These are phyloP conservation scores for Annona squamosa DNA, from an alignment of 164 flowering plant species.

Conservation along the genomic window DNA sequence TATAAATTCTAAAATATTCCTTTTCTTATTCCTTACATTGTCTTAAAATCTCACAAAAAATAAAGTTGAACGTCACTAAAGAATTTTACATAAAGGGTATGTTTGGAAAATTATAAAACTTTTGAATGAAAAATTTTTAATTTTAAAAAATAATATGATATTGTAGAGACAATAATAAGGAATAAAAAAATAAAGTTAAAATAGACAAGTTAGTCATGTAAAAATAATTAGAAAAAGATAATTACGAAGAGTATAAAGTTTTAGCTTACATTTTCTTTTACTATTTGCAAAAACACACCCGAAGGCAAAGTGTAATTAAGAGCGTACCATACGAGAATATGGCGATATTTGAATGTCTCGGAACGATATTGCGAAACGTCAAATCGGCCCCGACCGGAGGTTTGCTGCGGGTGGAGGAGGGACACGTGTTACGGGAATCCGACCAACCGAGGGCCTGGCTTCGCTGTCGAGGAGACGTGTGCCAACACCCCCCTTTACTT, in stretches of 20 bases:
- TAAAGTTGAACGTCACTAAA: background rate
- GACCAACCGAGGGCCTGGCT: background rate
- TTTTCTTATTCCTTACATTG: background rate
- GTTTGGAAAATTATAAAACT: background rate
- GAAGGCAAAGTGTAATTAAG: background rate
- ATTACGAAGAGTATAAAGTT: background rate
- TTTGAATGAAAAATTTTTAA: no score
- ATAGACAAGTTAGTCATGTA: background rate
- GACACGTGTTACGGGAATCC: background rate
- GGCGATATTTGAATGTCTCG: background rate
- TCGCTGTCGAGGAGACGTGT: background rate
- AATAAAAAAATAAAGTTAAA: no score
- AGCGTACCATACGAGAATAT: background rate
- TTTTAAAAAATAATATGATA: no score
- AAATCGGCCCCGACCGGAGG: background rate
- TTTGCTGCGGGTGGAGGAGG: background rate
- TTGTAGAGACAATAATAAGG: no score
- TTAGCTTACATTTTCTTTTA: background rate
- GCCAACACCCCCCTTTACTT: background rate
- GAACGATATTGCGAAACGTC: background rate
- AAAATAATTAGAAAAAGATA: background rate
- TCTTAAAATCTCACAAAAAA: no score
- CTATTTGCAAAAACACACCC: background rate
- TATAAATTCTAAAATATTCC: no score
- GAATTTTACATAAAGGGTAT: no score